Evolutionary conservation across 768 basidiomycete species (phyloP).

Genomic region (Podaxis carcinomalis): DNA sequence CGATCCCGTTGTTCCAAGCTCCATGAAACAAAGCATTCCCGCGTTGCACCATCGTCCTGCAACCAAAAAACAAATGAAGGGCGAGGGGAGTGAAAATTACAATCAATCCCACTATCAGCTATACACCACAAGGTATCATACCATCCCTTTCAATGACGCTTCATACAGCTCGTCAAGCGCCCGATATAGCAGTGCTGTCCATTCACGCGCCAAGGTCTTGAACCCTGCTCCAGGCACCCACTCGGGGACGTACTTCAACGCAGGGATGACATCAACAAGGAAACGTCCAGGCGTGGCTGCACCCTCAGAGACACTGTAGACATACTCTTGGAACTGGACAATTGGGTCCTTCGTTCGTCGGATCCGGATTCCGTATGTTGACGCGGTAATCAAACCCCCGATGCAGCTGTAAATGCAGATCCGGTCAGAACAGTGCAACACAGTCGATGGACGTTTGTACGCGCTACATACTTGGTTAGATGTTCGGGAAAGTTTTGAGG

Average conservation of each 20-base stretch:
- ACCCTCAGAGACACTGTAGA: not conserved
- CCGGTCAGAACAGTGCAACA: not conserved
- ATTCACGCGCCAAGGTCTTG: not conserved
- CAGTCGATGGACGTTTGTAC: not conserved
- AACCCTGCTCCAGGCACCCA: conserved; percentile 9
- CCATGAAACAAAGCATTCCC: not conserved
- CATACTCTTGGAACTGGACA: not conserved
- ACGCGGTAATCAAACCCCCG: not conserved
- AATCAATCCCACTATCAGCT: not conserved
- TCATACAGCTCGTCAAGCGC: not conserved
- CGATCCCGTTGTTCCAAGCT: not conserved
- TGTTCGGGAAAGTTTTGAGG: conserved; percentile 4
- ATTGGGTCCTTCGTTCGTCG: not conserved
- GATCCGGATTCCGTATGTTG: conserved; percentile 1
- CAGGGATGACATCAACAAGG: conserved; percentile 7
- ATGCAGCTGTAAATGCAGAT: conserved; percentile 1
- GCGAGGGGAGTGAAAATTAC: not conserved
- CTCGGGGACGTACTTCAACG: conserved; percentile 1
- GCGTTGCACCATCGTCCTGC: not conserved
- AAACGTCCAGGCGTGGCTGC: not conserved
- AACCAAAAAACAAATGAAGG: not conserved
- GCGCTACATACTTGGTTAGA: conserved; percentile 2
- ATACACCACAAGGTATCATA: not conserved
- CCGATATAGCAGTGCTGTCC: not conserved
- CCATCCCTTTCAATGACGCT: not conserved